Evolutionary conservation across 2,329 filamentous ascomycete genomes (phyloP), one percentile per base, ranked within the genome.

Genomic region (Fusarium continuum): DNA sequence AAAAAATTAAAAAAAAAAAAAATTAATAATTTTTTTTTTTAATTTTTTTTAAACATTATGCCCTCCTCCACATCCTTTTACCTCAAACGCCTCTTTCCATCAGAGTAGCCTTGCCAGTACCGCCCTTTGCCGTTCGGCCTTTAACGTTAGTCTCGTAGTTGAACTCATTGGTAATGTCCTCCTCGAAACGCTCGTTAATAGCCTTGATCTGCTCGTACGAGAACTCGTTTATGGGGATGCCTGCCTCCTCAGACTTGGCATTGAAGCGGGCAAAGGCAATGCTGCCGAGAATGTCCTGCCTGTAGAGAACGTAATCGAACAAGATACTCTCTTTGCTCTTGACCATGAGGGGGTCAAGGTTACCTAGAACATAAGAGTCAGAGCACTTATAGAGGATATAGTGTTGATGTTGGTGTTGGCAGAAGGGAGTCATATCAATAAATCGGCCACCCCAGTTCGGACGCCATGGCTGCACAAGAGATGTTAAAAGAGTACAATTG

Each of bases 71-170:
- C 4, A 3, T 28, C 4, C 26, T 9, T 28, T 28, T 13, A 28
- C 13, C 64, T 75, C 77, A 53, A 83, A 63, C 7, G 80, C 82
- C 70, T 83, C 77, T 64, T 91, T 83, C 78, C 64, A 85, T 70
- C 7, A 91, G 88, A 20, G 85, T 83, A 11, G 83, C 83, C 78
- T 85, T 88, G 79, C 91, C 93, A 20, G 91, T 95, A 23, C 92
- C 91, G 20, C 92, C 93, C 67, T 87, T 88, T 4, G 91, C 88
- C 35, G 87, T 85, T 72, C 90, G 87, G 80, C 90, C 84, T 82
- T 97, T 92, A 7, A 96, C 91, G 58, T 89, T 91, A 64, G 85
- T 85, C 78, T 96, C 89, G 72, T 95, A 96, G 77, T 96, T 85
- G 73, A 97, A 91, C 22, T 86, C 85, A 41, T 85, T 79, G 40